phyloP scores from a whole-genome alignment of 345 rosid genomes.

The Brassica cretica region DNA sequence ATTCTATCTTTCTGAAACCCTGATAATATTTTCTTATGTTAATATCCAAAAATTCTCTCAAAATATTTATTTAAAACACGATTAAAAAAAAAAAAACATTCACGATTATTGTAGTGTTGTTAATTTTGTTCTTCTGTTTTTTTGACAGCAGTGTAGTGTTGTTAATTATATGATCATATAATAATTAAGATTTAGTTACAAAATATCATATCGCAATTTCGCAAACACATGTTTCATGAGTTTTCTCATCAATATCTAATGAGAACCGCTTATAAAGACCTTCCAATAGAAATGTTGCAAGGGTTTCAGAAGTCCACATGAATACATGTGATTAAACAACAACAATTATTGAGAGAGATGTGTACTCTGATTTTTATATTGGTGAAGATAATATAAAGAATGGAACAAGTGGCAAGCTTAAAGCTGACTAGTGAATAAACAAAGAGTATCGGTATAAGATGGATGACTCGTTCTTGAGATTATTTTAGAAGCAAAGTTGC shows the following conservation, averaged over 20 bases:
- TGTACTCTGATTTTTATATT: background rate
- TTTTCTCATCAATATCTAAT: too few relatives aligned
- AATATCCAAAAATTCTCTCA: background rate
- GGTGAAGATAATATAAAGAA: background rate
- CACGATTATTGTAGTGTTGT: too few relatives aligned
- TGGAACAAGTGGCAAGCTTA: conserved; percentile 35
- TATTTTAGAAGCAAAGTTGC: conserved; percentile 22
- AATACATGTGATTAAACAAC: background rate
- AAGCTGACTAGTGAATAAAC: conserved; percentile 30
- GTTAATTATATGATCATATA: too few relatives aligned
- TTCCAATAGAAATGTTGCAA: too few relatives aligned
- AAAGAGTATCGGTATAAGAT: conserved; percentile 18
- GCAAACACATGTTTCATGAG: too few relatives aligned
- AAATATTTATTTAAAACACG: too few relatives aligned
- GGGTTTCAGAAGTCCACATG: background rate
- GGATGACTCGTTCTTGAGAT: conserved; percentile 20
- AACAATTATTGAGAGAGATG: conserved; percentile 30
- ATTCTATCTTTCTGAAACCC: conserved; percentile 98
- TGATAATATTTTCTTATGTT: conserved; percentile 22
- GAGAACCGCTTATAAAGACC: too few relatives aligned
- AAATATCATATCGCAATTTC: too few relatives aligned
- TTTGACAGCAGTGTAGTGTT: too few relatives aligned
- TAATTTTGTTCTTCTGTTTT: too few relatives aligned
- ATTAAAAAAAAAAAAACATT: too few relatives aligned
- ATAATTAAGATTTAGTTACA: too few relatives aligned